Base-by-base conservation (phyloP, 495 filamentous ascomycete species). In the Daldinia decipiens region DNA sequence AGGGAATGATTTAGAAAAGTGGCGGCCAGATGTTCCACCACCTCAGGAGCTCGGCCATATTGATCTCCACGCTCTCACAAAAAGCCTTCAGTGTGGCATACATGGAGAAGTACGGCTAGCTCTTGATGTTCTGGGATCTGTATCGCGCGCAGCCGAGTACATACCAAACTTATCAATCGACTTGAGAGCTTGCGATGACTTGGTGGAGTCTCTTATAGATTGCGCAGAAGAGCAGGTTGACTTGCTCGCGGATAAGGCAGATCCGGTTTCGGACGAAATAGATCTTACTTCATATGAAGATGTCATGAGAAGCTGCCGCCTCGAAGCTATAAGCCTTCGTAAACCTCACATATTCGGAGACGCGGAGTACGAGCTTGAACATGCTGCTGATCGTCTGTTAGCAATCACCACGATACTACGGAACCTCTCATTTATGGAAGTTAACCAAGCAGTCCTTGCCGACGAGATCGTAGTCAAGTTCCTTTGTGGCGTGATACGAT, bases 331-430 rank as follows among this genome's bases (percentile, higher is more conserved):
- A 27, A 82, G 83, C 2, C 77, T 98, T 45, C 88, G 90, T 58
- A 89, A 92, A 45, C 84, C 91, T 31, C 86, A 87, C 13, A 83
- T 88, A 47, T 91, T 95, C 74, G 95, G 94, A 5, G 89, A 89
- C n/a, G 74, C 85, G 29, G 91, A 89, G 27, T 93, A 97, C 76
- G 88, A 95, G 27, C 85, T 97, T 4, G 93, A 98, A 76, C 89
- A 91, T 27, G 91, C 94, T 4, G 93, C 91, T 0, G 95, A 98
- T 74, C 88, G 90, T 68, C 79, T 99, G 21, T 89, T 98, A 38
- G 95, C 93, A 75, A 92, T 97, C 62, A 96, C 93, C 7, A 97
- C 94, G 1, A 93, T 97, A 62, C 79, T 99, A 34, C 91, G 95
- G 52, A 99, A 99, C 71, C 87, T 98, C 17, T 97, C 95, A 0